These are phyloP conservation scores for Saccharomyces uvarum DNA, from an alignment of 1,139 yeast genomes.

Conservation along the genomic window DNA sequence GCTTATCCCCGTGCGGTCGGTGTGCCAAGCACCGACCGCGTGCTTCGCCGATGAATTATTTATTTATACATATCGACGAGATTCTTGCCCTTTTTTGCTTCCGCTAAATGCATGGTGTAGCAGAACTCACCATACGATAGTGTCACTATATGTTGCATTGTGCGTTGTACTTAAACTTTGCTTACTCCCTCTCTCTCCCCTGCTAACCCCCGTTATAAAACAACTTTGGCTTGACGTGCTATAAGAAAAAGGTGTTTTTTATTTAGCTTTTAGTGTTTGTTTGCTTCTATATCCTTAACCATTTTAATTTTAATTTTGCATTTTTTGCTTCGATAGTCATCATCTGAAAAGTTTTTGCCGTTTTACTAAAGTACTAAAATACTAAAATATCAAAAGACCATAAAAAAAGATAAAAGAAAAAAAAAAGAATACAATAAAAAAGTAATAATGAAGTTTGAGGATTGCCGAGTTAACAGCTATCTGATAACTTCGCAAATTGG, in stretches of 20 bases:
- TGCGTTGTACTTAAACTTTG: background rate
- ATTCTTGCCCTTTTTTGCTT: background rate
- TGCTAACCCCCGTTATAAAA: background rate
- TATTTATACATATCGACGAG: background rate
- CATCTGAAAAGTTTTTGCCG: background rate
- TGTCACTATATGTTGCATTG: background rate
- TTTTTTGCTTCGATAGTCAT: background rate
- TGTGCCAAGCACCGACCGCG: background rate
- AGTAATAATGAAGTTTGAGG: conserved; percentile 18
- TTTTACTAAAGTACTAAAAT: background rate
- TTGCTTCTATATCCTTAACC: background rate
- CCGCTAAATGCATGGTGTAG: background rate
- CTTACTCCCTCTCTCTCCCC: background rate
- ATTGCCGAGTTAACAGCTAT: conserved; percentile 28
- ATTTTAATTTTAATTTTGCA: background rate
- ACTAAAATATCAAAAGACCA: background rate
- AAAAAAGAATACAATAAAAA: background rate
- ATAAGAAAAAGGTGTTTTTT: background rate
- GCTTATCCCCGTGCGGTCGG: background rate
- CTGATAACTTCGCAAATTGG: conserved; percentile 42
- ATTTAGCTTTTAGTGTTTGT: background rate
- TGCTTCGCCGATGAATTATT: background rate
- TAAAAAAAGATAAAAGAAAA: background rate
- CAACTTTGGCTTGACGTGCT: background rate
- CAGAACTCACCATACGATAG: background rate